Evolutionary conservation across 1,284 basidiomycete species (phyloP), one percentile per base, ranked within the genome.

Genomic region (Fomes fomentarius): DNA sequence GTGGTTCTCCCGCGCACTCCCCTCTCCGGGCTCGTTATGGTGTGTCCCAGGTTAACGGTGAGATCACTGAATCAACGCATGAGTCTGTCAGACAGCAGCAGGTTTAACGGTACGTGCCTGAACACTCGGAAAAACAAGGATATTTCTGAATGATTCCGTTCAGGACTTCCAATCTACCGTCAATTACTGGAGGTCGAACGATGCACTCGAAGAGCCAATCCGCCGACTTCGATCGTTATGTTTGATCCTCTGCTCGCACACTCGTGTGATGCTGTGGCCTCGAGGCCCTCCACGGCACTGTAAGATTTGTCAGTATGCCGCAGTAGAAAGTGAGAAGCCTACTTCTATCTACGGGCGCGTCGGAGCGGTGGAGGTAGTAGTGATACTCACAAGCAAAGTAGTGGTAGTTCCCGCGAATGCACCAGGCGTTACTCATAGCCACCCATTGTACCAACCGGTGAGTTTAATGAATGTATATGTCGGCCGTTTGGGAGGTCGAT

Each of bases 261-360:
- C 26, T 33, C 58, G 54, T 58, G 60, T 44, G 63, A 65, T 46
- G 28, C 40, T 40, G 21, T 38, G 33, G 37, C 56, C 60, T 58
- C 53, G 60, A 58, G 56, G 60, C 51, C 14, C 28, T 54, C 44
- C 46, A 46, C 50, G 33, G 12, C 51, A 34, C 41, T n/a, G n/a
- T n/a, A 31, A n/a, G 34, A 41, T 22, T 38, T 17, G 21, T 34
- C 50, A 17, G 28, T 15, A 43, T 35, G 10, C n/a, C 24, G n/a
- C 40, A 30, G 28, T 22, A 12, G 31, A 22, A 45, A 7, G 21
- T 40, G 39, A 40, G 6, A 24, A 21, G 34, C 30, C 43, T 10
- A 33, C 17, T 30, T 19, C 11, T 33, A 21, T 15, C 15, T 33
- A 8, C 43, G 43, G 43, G 43, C n/a, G 17, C 33, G 30, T 45